These are phyloP conservation scores for Endoconidiophora laricicola DNA, from an alignment of 2,329 filamentous ascomycete species.

Conservation along the genomic window DNA sequence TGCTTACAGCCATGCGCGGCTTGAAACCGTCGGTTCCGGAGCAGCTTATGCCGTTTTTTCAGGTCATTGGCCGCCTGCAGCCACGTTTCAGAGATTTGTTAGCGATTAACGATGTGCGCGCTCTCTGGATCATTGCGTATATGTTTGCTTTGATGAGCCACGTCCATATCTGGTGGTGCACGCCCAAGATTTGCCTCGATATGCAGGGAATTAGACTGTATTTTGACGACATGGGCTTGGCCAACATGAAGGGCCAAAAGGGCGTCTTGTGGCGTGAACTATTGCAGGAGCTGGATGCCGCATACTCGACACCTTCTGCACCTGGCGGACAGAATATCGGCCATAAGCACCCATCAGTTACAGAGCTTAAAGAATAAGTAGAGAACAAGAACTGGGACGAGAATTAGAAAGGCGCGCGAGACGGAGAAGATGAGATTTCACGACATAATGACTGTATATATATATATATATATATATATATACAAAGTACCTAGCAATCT, in stretches of 20 bases:
- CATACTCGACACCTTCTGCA: neutral
- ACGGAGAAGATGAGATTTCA: too few species aligned
- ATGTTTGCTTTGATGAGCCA: slow-evolving; percentile 17
- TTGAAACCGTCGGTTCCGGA: slow-evolving; percentile 5
- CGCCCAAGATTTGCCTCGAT: slow-evolving; percentile 13
- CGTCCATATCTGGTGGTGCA: slow-evolving; percentile 16
- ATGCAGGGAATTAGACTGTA: slow-evolving; percentile 14
- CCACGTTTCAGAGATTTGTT: slow-evolving; percentile 14
- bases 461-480: too few species aligned
- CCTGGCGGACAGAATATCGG: neutral
- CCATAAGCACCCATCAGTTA: too few species aligned
- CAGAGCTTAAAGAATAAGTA: too few species aligned
- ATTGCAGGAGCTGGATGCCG: slow-evolving; percentile 15
- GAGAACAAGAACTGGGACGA: too few species aligned
- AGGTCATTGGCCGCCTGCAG: slow-evolving; percentile 15
- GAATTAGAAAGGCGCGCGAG: too few species aligned
- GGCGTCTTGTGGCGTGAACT: slow-evolving; percentile 15
- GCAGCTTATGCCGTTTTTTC: slow-evolving; percentile 15
- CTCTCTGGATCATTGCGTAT: slow-evolving; percentile 17
- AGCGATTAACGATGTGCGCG: slow-evolving; percentile 14
- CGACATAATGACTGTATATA: too few species aligned
- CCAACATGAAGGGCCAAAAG: slow-evolving; percentile 12
- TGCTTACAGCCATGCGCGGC: slow-evolving; percentile 8
- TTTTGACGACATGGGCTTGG: slow-evolving; percentile 12
- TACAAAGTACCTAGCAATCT: too few species aligned